A percentile compares a stretch with the other conserved stretches of the same genome.
Evolutionary conservation across 163 green algal genomes (phyloP).

Genomic region (Scenedesmus sp.): DNA sequence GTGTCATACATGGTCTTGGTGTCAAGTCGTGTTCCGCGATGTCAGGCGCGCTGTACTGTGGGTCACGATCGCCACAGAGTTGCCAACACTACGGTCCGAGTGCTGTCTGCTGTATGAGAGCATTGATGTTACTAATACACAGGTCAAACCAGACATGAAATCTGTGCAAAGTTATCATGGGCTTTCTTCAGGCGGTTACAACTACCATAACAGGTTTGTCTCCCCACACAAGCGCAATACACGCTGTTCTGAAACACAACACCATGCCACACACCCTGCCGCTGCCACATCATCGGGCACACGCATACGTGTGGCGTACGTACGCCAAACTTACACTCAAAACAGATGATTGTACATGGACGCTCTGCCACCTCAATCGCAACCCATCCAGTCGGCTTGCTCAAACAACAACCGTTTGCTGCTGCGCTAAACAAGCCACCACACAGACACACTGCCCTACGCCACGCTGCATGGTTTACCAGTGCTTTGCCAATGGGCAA

Average conservation of each 20-base stretch:
- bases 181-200: background rate
- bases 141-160: too few relatives aligned
- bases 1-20: too few relatives aligned
- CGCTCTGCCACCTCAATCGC: background rate
- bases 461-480: background rate
- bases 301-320: too few relatives aligned
- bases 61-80: too few relatives aligned
- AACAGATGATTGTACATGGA: slow-evolving; percentile 5
- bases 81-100: too few relatives aligned
- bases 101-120: too few relatives aligned
- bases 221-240: background rate
- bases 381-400: background rate
- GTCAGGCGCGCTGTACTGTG: too few relatives aligned
- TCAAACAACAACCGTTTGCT: background rate
- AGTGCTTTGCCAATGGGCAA: background rate
- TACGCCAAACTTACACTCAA: background rate
- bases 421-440: background rate
- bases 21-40: too few relatives aligned
- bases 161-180: background rate
- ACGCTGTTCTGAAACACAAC: background rate
- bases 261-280: slow-evolving; percentile 1
- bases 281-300: background rate
- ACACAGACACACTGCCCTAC: background rate
- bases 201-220: background rate
- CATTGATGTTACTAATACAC: too few relatives aligned